Conservation (phyloP, 805 yeast genomes). For the Candida oleophila region DNA sequence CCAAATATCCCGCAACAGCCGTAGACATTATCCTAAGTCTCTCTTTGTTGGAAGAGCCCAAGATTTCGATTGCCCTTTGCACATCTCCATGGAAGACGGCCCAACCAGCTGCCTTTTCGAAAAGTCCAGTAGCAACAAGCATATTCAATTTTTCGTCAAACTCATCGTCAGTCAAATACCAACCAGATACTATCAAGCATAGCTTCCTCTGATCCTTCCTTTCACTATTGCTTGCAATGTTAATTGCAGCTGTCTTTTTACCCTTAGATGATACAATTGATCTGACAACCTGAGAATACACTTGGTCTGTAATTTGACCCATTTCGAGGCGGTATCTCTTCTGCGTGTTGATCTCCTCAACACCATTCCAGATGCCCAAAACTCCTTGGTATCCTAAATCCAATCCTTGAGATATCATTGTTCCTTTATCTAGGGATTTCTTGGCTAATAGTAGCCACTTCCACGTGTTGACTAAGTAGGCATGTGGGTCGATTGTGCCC, state of each 20-base stretch:
- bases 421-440: conserved; percentile 59
- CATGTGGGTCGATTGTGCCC: conserved; percentile 49
- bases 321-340: conserved; percentile 39
- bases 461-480: conserved; percentile 73
- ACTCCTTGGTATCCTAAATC: conserved; percentile 91
- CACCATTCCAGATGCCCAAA: conserved; percentile 84
- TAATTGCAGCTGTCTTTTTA: conserved; percentile 45
- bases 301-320: conserved; percentile 29
- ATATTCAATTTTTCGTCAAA: conserved; percentile 64
- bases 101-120: conserved; percentile 96
- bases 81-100: conserved; percentile 94
- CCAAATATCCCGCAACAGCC: conserved; percentile 87
- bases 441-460: conserved; percentile 81
- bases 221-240: conserved; percentile 45
- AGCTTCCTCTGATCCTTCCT: conserved; percentile 68
- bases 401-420: conserved; percentile 65
- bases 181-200: conserved; percentile 83
- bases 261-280: conserved; percentile 51
- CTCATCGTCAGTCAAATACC: conserved; percentile 79
- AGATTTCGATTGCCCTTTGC: conserved; percentile 72
- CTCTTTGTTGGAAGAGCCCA: conserved; percentile 71
- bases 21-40: conserved; percentile 79
- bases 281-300: conserved; percentile 51
- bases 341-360: conserved; percentile 46
- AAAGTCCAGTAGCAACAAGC: conserved; percentile 56